A percentile compares a stretch with the other conserved stretches of the same genome.
phyloP scores from a whole-genome alignment of 2,329 filamentous ascomycete genomes.

The Dryadomyces quercivorus region DNA sequence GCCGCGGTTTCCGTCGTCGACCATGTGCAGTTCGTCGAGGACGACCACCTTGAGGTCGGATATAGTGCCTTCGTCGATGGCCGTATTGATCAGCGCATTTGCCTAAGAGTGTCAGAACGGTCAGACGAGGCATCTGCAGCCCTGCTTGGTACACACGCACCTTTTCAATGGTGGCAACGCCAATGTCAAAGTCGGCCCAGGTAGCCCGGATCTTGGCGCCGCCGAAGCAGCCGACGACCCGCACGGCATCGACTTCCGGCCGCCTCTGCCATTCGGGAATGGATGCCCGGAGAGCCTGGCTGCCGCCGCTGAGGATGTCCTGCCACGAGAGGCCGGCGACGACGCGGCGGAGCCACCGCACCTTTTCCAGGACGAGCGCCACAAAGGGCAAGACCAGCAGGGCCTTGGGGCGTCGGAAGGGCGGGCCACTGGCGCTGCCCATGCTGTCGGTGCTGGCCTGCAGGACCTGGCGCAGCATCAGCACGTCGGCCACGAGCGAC shows the following conservation, averaged over 20 bases:
- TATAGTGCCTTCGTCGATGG: conserved; percentile 59
- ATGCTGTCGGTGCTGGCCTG: conserved; percentile 20
- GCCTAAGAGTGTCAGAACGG: conserved; percentile 35
- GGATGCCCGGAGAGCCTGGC: neutral
- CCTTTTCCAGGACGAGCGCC: conserved; percentile 68
- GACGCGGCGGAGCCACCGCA: conserved; percentile 58
- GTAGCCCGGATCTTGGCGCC: conserved; percentile 54
- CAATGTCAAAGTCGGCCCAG: conserved; percentile 67
- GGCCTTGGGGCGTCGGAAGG: conserved; percentile 40
- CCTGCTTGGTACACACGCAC: too few relatives aligned
- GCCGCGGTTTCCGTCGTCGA: conserved; percentile 63
- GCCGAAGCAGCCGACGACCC: conserved; percentile 63
- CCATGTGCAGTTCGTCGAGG: conserved; percentile 72
- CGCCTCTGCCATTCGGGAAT: conserved; percentile 34
- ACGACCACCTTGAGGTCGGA: conserved; percentile 54
- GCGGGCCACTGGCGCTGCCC: conserved; percentile 11
- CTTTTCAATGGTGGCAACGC: conserved; percentile 72
- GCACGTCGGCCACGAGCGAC: conserved; percentile 59
- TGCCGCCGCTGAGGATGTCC: conserved; percentile 15
- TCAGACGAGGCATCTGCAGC: neutral
- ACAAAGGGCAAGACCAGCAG: conserved; percentile 67
- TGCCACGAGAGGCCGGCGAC: conserved; percentile 45
- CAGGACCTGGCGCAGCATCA: conserved; percentile 63
- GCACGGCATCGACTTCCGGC: conserved; percentile 44
- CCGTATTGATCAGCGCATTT: conserved; percentile 60